Conservation (phyloP, 768 basidiomycete species). For the Polyporus arcularius region DNA sequence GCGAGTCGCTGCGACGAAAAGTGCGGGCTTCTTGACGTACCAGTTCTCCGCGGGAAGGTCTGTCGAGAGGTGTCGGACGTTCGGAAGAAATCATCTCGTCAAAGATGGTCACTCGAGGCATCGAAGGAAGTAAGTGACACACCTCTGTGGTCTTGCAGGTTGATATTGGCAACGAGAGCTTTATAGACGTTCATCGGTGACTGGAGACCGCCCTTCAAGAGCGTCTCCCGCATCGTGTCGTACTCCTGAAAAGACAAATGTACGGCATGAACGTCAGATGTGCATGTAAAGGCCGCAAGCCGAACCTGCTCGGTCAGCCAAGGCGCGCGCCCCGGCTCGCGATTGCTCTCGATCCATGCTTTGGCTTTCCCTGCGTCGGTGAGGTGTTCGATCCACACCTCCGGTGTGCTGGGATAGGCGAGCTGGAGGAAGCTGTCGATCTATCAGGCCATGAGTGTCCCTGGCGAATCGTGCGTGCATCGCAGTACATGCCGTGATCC, state of each 20-base stretch:
- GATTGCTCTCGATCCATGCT: constrained; percentile 29
- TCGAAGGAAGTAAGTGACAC: constrained; percentile 2
- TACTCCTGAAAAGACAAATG: constrained; percentile 24
- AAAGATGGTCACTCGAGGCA: no score
- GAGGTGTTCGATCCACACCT: constrained; percentile 36
- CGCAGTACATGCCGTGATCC: background rate
- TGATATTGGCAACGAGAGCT: constrained; percentile 26
- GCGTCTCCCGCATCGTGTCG: constrained; percentile 15
- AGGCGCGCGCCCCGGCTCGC: constrained; percentile 23
- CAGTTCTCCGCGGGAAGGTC: constrained; percentile 23
- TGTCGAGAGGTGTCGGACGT: background rate
- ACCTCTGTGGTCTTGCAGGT: constrained; percentile 31
- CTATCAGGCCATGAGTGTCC: background rate
- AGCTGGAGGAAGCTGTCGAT: constrained; percentile 36
- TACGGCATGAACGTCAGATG: background rate
- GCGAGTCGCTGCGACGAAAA: constrained; percentile 36
- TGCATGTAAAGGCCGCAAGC: no score
- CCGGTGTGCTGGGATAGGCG: constrained; percentile 33
- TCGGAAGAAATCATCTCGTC: no score
- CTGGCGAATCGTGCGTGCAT: background rate
- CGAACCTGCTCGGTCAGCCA: constrained; percentile 38
- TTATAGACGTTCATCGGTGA: constrained; percentile 41
- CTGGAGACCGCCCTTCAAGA: constrained; percentile 33
- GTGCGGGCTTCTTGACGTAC: constrained; percentile 35
- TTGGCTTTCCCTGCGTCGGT: constrained; percentile 36